Conservation (phyloP, 805 yeast species). For the Zygosaccharomyces kombuchaensis region DNA sequence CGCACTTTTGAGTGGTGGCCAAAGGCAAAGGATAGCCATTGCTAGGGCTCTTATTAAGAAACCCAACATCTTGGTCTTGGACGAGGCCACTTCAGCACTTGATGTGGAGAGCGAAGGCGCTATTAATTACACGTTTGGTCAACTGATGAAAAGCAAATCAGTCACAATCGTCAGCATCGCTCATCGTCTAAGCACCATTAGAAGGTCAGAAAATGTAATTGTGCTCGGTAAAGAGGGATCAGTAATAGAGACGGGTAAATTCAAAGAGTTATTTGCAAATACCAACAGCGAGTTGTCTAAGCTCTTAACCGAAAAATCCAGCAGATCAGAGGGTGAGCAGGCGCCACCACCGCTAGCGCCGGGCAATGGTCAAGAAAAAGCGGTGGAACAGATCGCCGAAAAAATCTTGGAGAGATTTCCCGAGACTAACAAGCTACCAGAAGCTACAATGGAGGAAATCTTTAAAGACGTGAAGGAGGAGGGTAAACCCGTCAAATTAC, state of each 20-base stretch:
- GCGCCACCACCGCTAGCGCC: conserved; percentile 2
- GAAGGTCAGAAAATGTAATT: conserved; percentile 76
- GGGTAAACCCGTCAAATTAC: conserved; percentile 17
- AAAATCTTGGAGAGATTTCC: conserved; percentile 5
- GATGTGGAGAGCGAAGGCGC: conserved; percentile 71
- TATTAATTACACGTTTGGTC: conserved; percentile 72
- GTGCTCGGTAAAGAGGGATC: conserved; percentile 79
- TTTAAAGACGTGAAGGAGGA: conserved; percentile 21
- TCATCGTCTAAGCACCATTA: conserved; percentile 86
- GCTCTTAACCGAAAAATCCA: conserved; percentile 37
- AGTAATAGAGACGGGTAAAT: conserved; percentile 72
- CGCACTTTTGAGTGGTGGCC: conserved; percentile 82
- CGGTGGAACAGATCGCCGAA: conserved; percentile 9
- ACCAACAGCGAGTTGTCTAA: conserved; percentile 38
- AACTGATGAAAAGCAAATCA: conserved; percentile 53
- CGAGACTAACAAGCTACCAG: conserved; percentile 7
- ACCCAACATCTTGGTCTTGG: conserved; percentile 70
- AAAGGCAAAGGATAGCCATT: conserved; percentile 79
- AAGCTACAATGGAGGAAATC: conserved; percentile 22
- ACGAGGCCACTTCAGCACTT: conserved; percentile 87
- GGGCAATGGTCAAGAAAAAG: conserved; percentile 6
- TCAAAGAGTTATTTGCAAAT: conserved; percentile 51
- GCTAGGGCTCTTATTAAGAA: conserved; percentile 77
- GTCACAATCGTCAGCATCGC: conserved; percentile 87
- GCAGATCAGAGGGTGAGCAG: conserved; percentile 16